Evolutionary conservation across 2,329 filamentous ascomycete genomes (phyloP), one percentile per base, ranked within the genome.

Genomic region (Pseudogymnoascus sp.): DNA sequence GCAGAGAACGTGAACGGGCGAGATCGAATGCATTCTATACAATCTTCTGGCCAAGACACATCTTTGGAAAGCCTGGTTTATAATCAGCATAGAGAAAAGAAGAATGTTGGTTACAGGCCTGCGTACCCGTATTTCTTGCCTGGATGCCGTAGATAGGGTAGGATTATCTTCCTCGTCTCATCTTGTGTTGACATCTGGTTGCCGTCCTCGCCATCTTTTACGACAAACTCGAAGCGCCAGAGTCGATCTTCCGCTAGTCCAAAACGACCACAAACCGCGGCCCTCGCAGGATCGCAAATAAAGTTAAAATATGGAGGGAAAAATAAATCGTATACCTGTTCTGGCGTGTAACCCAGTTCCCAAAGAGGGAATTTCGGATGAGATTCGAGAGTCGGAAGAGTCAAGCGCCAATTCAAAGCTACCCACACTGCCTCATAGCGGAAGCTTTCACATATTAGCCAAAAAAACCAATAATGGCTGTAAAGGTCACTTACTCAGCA

Each of bases 1-100:
- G 77, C 76, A 0, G 76, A 73, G 66, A 81, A 82, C 0, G 66
- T 69, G 65, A 79, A 80, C 0, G 79, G 79, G 11, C 78, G 68
- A 14, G 75, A 81, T 3, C 80, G 75, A 3, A 79, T 69, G 1
- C 78, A 71, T 23, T 77, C 65, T 38, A 82, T 78, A 66, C 79
- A 82, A 62, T 82, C 78, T 35, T 70, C 65, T 4, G 77, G 78
- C 63, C 72, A 79, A 21, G 67, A 65, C 2, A 79, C 70, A 35
- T 73, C 69, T 47, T 67, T 40, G 14, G 56, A 18, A 4, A 73
- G 62, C 5, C 70, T 47, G 28, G 6, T 10, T 10, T 18, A 10
- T 21, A 14, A n/a, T 40, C n/a, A 16, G 14, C 16, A 37, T 14
- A 38, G 21, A 4, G 7, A 11, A 44, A 44, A 18, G 5, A 7